Conservation (phyloP, 1,284 basidiomycete genomes). For the Apiotrichum sp. region DNA sequence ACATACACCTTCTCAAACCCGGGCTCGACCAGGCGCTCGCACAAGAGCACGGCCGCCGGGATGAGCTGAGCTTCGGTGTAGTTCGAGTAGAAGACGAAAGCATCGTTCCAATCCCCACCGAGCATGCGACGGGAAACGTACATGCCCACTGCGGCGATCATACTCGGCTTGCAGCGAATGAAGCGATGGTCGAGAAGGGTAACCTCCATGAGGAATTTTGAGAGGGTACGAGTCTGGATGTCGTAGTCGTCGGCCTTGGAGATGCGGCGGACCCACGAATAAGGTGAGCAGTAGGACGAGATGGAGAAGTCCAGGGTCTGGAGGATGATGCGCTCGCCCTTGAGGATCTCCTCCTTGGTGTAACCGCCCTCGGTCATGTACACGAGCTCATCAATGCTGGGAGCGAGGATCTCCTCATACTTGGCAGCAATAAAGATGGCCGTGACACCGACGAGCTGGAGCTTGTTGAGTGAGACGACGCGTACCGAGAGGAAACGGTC, state of each 20-base stretch:
- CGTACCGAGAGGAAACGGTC: conserved; percentile 60
- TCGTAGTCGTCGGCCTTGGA: conserved; percentile 99
- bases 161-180: conserved; percentile 84
- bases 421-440: conserved; percentile 63
- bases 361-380: conserved; percentile 96
- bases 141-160: conserved; percentile 97
- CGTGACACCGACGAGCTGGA: conserved; percentile 60
- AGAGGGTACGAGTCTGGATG: conserved; percentile 91
- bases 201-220: conserved; percentile 97
- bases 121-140: conserved; percentile 88
- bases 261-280: conserved; percentile 98
- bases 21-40: conserved; percentile 75
- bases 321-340: conserved; percentile 93
- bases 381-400: conserved; percentile 89
- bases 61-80: conserved; percentile 85
- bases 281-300: conserved; percentile 97
- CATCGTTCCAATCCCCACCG: conserved; percentile 83
- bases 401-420: conserved; percentile 66
- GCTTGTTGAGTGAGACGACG: conserved; percentile 58
- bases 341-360: conserved; percentile 89
- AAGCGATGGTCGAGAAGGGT: conserved; percentile 91
- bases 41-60: conserved; percentile 72
- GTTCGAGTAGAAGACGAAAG: conserved; percentile 89
- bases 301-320: conserved; percentile 87
- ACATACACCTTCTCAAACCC: conserved; percentile 81